Evolutionary conservation across 2,329 filamentous ascomycete genomes (phyloP).

Genomic region (Geosmithia flava): DNA sequence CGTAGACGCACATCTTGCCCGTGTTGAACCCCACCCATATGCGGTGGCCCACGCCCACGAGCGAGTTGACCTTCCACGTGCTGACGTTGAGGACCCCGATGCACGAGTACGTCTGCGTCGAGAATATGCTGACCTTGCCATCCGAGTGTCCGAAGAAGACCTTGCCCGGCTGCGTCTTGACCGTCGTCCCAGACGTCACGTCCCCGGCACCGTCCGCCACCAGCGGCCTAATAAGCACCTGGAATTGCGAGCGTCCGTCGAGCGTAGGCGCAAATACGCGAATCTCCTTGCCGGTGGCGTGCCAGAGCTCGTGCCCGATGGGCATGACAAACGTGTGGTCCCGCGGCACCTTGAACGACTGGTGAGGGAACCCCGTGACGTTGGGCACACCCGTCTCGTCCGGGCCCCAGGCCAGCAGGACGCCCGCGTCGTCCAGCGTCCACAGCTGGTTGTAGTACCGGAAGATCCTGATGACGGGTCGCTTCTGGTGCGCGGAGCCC

Average conservation of each 20-base stretch:
- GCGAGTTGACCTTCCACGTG: slow-evolving; percentile 85
- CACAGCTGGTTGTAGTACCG: slow-evolving; percentile 83
- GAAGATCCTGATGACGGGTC: slow-evolving; percentile 74
- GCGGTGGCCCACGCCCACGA: slow-evolving; percentile 68
- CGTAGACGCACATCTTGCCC: slow-evolving; percentile 87
- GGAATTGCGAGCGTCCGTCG: slow-evolving; percentile 58
- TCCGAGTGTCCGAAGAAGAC: slow-evolving; percentile 88
- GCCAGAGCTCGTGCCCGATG: slow-evolving; percentile 76
- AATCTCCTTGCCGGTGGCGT: slow-evolving; percentile 77
- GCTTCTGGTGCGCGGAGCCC: slow-evolving; percentile 59
- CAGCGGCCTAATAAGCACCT: slow-evolving; percentile 61
- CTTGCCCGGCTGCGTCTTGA: slow-evolving; percentile 62
- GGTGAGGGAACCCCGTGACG: slow-evolving; percentile 56
- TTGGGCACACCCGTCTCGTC: slow-evolving; percentile 61
- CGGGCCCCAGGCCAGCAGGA: slow-evolving; percentile 76
- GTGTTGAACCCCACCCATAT: slow-evolving; percentile 94
- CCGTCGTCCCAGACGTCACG: slow-evolving; percentile 69
- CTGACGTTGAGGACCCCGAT: slow-evolving; percentile 76
- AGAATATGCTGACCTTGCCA: slow-evolving; percentile 92
- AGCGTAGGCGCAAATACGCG: slow-evolving; percentile 67
- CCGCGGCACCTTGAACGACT: slow-evolving; percentile 65
- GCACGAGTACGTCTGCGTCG: slow-evolving; percentile 62
- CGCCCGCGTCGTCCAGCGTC: slow-evolving; percentile 85
- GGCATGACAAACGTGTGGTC: slow-evolving; percentile 84
- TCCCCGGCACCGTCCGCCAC: slow-evolving; percentile 66